Evolutionary conservation across 2,329 filamentous ascomycete genomes (phyloP).

Genomic region (Alternaria burnsii): DNA sequence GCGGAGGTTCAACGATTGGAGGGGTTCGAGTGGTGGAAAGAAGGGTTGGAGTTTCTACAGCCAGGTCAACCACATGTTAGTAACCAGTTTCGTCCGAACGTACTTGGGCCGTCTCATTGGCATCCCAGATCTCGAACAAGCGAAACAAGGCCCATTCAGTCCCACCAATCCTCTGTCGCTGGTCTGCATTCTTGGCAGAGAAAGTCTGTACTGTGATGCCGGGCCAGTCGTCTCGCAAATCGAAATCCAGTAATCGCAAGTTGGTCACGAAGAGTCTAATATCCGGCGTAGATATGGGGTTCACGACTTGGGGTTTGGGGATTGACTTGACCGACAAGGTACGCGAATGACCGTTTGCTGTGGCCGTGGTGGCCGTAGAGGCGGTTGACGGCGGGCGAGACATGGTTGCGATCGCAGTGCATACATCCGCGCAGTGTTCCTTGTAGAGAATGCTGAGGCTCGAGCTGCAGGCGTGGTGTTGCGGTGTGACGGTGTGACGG

Average conservation of each 20-base stretch:
- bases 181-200: conserved; percentile 72
- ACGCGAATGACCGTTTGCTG: conserved; percentile 34
- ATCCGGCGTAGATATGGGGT: conserved; percentile 38
- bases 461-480: conserved; percentile 16
- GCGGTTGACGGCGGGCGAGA: conserved; percentile 38
- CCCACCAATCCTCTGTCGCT: conserved; percentile 81
- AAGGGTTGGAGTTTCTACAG: conserved; percentile 83
- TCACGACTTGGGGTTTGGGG: conserved; percentile 30
- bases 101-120: conserved; percentile 76
- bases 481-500: conserved; percentile 23
- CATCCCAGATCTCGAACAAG: conserved; percentile 85
- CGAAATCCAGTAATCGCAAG: conserved; percentile 81
- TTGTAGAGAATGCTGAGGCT: not conserved
- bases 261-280: conserved; percentile 77
- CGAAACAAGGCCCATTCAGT: conserved; percentile 93
- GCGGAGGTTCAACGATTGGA: conserved; percentile 90
- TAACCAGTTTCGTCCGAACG: not conserved
- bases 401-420: conserved; percentile 27
- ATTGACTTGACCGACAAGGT: conserved; percentile 46
- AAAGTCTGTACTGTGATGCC: conserved; percentile 75
- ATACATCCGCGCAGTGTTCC: conserved; percentile 3
- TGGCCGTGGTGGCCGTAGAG: conserved; percentile 29
- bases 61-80: conserved; percentile 4
- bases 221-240: conserved; percentile 81
- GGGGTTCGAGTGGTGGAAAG: conserved; percentile 88